A percentile compares a stretch with the other conserved stretches of the same genome.
Evolutionary conservation across 1,139 yeast genomes (phyloP).

Genomic region (Taiozyma sp.): DNA sequence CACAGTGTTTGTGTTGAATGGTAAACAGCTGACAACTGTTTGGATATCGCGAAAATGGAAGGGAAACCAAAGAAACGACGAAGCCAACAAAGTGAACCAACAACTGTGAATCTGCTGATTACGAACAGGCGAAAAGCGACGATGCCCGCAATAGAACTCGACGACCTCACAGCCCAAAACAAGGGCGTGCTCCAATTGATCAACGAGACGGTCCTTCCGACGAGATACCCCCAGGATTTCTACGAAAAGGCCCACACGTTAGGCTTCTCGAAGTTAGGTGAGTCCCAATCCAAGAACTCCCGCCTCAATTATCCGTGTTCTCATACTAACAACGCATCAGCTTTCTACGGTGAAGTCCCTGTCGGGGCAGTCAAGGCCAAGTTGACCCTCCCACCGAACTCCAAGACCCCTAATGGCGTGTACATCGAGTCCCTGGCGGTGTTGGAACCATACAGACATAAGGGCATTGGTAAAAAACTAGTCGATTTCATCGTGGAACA

Average conservation of each 20-base stretch:
- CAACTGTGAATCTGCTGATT: neutral
- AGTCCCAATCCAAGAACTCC: neutral
- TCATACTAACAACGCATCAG: conserved; percentile 28
- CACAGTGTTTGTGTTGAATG: too few relatives aligned
- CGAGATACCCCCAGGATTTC: conserved; percentile 41
- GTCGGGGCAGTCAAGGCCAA: conserved; percentile 67
- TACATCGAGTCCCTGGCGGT: conserved; percentile 68
- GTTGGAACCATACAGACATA: conserved; percentile 50
- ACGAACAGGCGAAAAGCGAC: neutral
- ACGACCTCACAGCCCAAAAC: conserved; percentile 52
- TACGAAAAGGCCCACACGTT: conserved; percentile 34
- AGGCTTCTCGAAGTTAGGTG: conserved; percentile 26
- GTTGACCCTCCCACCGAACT: conserved; percentile 39
- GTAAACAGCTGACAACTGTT: too few relatives aligned
- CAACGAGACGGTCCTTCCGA: conserved; percentile 39
- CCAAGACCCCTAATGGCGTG: conserved; percentile 40
- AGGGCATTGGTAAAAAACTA: conserved; percentile 60
- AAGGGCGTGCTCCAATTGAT: conserved; percentile 48
- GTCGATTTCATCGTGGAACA: conserved; percentile 50
- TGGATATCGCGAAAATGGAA: too few relatives aligned
- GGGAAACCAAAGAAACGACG: too few relatives aligned
- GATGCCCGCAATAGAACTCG: conserved; percentile 36
- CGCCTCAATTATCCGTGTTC: conserved; percentile 8
- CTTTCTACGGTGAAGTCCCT: conserved; percentile 60
- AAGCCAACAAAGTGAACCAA: neutral